Base-by-base conservation (phyloP, 1,284 basidiomycete genomes). In the Pseudozyma sp. region DNA sequence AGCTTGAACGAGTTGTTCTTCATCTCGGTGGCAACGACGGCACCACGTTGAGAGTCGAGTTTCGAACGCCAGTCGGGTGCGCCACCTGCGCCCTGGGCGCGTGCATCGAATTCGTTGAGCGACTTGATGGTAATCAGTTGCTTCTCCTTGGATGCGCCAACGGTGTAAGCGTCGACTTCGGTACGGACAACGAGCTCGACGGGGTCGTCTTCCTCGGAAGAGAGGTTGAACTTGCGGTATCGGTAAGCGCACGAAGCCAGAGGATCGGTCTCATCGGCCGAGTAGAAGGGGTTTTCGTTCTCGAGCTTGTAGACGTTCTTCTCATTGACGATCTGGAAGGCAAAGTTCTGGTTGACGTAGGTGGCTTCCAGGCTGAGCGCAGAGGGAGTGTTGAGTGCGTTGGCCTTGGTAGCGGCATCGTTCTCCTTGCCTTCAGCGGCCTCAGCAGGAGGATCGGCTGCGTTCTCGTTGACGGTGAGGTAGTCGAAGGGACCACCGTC, bases 1-100 rank as follows among this genome's bases (percentile, higher is more conserved):
- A 99, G 90, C 87, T 99, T 99, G 88, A 92, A 95, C 83, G 92
- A 94, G 88, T 99, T 99, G 88, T 99, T 99, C 89, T 99, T 99
- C 97, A 99, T 98, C 88, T 99, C 97, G 45, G 94, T 97, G 50
- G 97, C 95, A 63, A 99, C 94, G 48, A 99, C 96, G 3, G 97
- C 97, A 82, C 97, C 97, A 67, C 95, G 91, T 86, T 98, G 95
- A 9, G 92, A 91, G 86, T 99, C 97, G 55, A 99, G 88, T 86
- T 97, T 97, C 52, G 92, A 90, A 52, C 95, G 91, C 97, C 97
- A 99, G 86, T 99, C 97, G 21, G 94, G 93, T 16, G 96, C 95
- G 58, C 93, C 93, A 52, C 94, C 94, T 1, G 93, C 91, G 39
- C 96, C 96, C 77, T 91, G 90, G 1, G 94, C 89, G 59, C 93